phyloP scores from a whole-genome alignment of 2,329 filamentous ascomycete species.

The Xylariomycetidae sp. region DNA sequence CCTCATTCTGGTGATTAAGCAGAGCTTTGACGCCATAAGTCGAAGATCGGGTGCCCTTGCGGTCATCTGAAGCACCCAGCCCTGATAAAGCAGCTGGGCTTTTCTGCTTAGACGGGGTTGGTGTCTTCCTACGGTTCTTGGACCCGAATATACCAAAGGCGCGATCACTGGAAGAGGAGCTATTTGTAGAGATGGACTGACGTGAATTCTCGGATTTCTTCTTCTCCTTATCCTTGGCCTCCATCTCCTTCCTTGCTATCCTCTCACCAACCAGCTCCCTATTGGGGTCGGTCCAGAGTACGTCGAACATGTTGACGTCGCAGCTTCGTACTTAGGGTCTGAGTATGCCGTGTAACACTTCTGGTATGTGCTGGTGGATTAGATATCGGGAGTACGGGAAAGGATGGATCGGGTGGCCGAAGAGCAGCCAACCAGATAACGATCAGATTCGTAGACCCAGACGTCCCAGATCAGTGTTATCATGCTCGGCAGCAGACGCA shows the following conservation, averaged over 20 bases:
- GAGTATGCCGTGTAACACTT: not conserved
- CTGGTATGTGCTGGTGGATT: no score
- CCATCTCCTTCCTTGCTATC: constrained; percentile 43
- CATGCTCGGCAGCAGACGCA: no score
- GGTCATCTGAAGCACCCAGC: constrained; percentile 4
- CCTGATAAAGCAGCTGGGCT: constrained; percentile 2
- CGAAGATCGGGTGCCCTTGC: constrained; percentile 16
- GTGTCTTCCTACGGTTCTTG: constrained; percentile 32
- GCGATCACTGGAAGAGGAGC: constrained; percentile 35
- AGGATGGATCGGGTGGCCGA: no score
- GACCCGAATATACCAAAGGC: constrained; percentile 40
- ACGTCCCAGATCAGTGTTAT: no score
- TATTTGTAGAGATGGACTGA: constrained; percentile 38
- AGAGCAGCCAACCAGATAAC: no score
- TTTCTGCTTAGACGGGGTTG: constrained; percentile 15
- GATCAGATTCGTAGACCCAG: no score
- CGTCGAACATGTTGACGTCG: constrained; percentile 48
- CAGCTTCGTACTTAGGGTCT: no score
- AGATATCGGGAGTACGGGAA: no score
- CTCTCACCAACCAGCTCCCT: constrained; percentile 50
- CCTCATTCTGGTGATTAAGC: constrained; percentile 16
- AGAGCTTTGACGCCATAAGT: constrained; percentile 20
- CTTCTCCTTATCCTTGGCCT: constrained; percentile 29
- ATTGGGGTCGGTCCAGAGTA: constrained; percentile 53
- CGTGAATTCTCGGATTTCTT: constrained; percentile 23